A percentile compares a stretch with the other conserved stretches of the same genome.
Conservation (phyloP, 106 monocot species). For the Xerophyta viscosa region DNA sequence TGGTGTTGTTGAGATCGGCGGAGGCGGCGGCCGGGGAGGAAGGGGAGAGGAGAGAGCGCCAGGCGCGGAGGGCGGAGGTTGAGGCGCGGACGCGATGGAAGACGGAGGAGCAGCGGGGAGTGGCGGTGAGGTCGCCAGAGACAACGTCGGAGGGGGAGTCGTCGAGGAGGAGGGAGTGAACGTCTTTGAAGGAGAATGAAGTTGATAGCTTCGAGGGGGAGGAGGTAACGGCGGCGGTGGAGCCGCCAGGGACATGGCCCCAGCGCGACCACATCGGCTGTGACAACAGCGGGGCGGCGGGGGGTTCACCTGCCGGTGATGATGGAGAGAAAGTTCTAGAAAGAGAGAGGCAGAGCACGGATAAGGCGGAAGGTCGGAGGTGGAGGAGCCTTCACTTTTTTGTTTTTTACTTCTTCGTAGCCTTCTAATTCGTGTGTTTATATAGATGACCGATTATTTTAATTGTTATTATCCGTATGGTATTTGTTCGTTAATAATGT, state of each 20-base stretch:
- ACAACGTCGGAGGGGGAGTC: not conserved
- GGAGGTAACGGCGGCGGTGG: not conserved
- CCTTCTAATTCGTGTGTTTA: too few relatives aligned
- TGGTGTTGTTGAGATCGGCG: constrained; percentile 5
- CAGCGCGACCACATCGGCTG: constrained; percentile 5
- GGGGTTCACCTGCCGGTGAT: too few relatives aligned
- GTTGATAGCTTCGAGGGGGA: not conserved
- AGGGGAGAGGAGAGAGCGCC: constrained; percentile 7
- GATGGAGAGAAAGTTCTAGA: constrained; percentile 1
- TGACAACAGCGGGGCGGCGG: not conserved
- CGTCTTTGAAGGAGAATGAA: constrained; percentile 8
- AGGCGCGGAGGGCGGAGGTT: not conserved
- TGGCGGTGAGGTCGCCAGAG: not conserved
- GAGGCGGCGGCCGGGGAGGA: not conserved
- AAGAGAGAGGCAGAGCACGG: not conserved
- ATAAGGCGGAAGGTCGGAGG: too few relatives aligned
- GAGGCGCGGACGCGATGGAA: not conserved
- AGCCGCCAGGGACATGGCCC: not conserved
- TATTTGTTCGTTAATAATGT: too few relatives aligned
- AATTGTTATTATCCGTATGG: too few relatives aligned
- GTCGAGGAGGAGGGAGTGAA: constrained; percentile 5
- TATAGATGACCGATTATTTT: too few relatives aligned
- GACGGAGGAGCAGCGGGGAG: not conserved
- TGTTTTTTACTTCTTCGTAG: too few relatives aligned
- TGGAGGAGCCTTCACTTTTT: too few relatives aligned